Percentiles rank a stretch among this genome's conserved stretches.
phyloP scores from a whole-genome alignment of 371 early-diverging fungal genomes.

The Umbelopsis sp. region DNA sequence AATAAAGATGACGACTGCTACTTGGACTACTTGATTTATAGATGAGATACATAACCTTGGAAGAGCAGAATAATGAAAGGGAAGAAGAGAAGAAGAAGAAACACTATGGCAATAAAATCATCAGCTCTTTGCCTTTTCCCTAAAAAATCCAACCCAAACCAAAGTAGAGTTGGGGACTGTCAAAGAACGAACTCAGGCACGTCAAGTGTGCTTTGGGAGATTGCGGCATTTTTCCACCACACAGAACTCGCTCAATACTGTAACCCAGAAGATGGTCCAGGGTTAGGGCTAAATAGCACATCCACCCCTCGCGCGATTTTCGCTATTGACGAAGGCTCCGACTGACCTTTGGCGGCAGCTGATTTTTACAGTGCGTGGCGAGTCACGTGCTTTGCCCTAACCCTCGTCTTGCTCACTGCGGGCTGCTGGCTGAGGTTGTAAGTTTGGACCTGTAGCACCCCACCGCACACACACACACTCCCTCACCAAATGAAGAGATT shows the following conservation, averaged over 20 bases:
- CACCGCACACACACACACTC: background rate
- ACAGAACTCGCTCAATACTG: background rate
- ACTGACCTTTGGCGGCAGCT: background rate
- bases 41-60: constrained; percentile 2
- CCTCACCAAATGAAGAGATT: constrained; percentile 13
- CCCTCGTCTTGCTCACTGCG: background rate
- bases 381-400: background rate
- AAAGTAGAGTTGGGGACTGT: constrained; percentile 12
- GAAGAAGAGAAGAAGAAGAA: background rate
- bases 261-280: background rate
- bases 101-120: background rate
- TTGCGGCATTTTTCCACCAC: constrained; percentile 13
- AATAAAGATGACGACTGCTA: background rate
- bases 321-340: constrained; percentile 8
- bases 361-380: background rate
- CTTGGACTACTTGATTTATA: background rate
- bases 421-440: background rate
- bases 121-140: background rate
- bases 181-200: constrained; percentile 16
- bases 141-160: background rate
- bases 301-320: background rate
- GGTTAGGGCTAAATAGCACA: constrained; percentile 1
- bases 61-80: background rate
- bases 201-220: constrained; percentile 3
- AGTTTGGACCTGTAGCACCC: background rate